Evolutionary conservation across 2,329 filamentous ascomycete species (phyloP), one percentile per base, ranked within the genome.

Genomic region (Fusarium sp.): DNA sequence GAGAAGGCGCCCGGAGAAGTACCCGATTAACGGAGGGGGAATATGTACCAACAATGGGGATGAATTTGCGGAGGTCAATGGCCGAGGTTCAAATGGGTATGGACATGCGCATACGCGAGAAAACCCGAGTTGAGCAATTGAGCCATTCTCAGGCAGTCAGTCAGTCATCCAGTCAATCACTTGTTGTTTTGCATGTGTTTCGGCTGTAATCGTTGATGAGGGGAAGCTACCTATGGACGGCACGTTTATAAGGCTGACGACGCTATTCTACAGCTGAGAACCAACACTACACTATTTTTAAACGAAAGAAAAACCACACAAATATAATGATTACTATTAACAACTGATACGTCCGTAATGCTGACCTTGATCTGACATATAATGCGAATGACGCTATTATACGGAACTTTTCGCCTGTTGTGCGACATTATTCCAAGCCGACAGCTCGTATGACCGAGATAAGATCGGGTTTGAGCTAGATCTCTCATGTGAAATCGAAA

Each of bases 401-500:
- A 23, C 57, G 54, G 42, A 51, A 20, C 34, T 36, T 49, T 49
- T 49, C 31, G 46, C 33, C 44, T 30, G 16, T 33, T 38, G 46
- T 57, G 40, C 38, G 52, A 57, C 58, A 30, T 50, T 37, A n/a
- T 38, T 60, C 37, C 44, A 49, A 51, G 41, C 60, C 64, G 65
- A 64, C 20, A 51, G 44, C 49, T 67, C 65, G 65, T 59, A 47
- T 54, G 58, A 51, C 62, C 51, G 51, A 67, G 62, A 63, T 50
- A 40, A 63, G 51, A 53, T 67, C 51, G 34, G 50, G n/a, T 34
- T 30, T 46, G 40, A 12, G 51, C 51, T 62, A 40, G 37, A 61
- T 58, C 59, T 51, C 62, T 64, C 65, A 69, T 65, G 65, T 69
- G 65, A 69, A 69, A 69, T 69, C 47, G 47, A 59, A 69, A 69